Evolutionary conservation across 2,329 filamentous ascomycete species (phyloP), one percentile per base, ranked within the genome.

Genomic region (Fusarium clavum): DNA sequence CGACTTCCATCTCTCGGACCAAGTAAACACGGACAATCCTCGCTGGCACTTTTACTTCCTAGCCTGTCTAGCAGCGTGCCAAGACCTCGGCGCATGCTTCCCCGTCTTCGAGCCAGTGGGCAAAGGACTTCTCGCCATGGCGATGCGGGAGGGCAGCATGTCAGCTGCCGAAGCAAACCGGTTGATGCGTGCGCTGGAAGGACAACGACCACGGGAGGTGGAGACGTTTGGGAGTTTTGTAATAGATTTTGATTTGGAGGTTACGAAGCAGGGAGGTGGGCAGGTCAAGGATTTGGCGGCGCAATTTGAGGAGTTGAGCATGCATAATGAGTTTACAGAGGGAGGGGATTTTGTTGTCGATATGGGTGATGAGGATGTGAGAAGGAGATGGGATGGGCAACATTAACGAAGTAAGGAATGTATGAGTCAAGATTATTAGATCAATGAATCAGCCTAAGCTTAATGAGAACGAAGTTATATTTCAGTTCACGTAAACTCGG

Each of bases 291-390:
- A 67, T 13, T 8, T 66, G 55, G 63, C 63, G 4, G 62, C 63
- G 8, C 63, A 67, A 22, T 66, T 66, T 16, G 63, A 66, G 2
- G 62, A 67, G 20, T 32, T 66, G 1, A 67, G 61, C 4, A 46
- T 67, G 25, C 62, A 66, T 41, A 66, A 20, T 30, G 63, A 66
- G 44, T 66, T 66, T 24, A 66, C 63, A 0, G 44, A 66, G 14
- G 63, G 63, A 3, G 63, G 63, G 2, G 63, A 66, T n/a, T 66
- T 66, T 56, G 22, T 67, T 0, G 1, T 66, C 20, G 62, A 65
- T 18, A 10, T 64, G 54, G 47, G n/a, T 9, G 7, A 52, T 16
- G 49, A 38, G 34, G 12, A 7, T 38, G 9, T 46, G 16, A n/a
- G 34, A 20, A 34, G 5, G 18, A 40, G n/a, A 29, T 18, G 16